These are phyloP conservation scores for Phallus indusiatus DNA, from an alignment of 768 basidiomycete genomes.

Conservation along the genomic window DNA sequence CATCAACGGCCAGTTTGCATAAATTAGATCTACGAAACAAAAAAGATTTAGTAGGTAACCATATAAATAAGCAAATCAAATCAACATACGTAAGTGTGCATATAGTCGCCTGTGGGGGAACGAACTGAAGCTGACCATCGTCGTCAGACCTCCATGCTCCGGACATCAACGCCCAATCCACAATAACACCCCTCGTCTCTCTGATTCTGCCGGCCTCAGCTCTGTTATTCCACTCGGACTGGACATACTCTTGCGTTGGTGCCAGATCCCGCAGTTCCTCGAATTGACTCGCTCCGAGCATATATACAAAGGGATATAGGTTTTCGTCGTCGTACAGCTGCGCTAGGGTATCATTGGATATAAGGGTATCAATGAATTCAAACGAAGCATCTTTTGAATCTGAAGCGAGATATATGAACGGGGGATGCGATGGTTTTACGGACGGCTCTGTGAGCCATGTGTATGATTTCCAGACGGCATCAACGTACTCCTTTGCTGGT, in stretches of 20 bases:
- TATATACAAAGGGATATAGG: conserved; percentile 28
- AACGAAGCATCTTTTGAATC: conserved; percentile 40
- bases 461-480: conserved; percentile 36
- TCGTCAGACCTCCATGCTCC: conserved; percentile 40
- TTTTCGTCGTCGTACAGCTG: background rate
- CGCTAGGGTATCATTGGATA: conserved; percentile 14
- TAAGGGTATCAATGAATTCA: conserved; percentile 34
- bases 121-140: conserved; percentile 23
- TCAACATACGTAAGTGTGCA: conserved; percentile 47
- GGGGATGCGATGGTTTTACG: conserved; percentile 16
- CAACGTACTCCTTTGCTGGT: conserved; percentile 38
- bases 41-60: background rate
- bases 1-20: conserved; percentile 50
- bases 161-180: conserved; percentile 58
- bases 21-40: conserved; percentile 42
- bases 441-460: conserved; percentile 15
- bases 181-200: conserved; percentile 55
- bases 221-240: conserved; percentile 38
- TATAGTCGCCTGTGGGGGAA: conserved; percentile 41
- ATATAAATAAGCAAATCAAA: background rate
- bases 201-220: conserved; percentile 30
- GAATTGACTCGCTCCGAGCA: conserved; percentile 33
- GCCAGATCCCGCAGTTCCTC: conserved; percentile 37
- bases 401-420: conserved; percentile 49
- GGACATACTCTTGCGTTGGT: conserved; percentile 45